Conservation (phyloP, 441 rosid species). For the Iberis amara region DNA sequence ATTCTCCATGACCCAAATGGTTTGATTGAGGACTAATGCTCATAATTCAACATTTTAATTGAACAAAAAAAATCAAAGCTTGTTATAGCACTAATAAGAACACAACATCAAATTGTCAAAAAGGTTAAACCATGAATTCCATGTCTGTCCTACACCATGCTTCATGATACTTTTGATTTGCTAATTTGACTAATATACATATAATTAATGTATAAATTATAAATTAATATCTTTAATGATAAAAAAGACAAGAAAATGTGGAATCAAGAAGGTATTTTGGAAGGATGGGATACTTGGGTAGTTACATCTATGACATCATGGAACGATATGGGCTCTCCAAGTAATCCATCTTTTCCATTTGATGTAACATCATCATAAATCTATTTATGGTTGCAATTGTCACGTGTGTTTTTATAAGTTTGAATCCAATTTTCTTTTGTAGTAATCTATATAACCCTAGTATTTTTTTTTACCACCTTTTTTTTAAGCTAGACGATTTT, state of each 20-base stretch:
- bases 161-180: conserved; percentile 10
- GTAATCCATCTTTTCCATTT: conserved; percentile 21
- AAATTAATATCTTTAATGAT: background rate
- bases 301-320: conserved; percentile 66
- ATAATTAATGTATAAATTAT: background rate
- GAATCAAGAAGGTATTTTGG: conserved; percentile 15
- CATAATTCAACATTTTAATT: conserved; percentile 18
- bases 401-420: conserved; percentile 19
- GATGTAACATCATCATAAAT: conserved; percentile 28
- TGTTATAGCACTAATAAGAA: conserved; percentile 20
- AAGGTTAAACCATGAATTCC: conserved; percentile 25
- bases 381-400: conserved; percentile 1
- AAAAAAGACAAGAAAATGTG: background rate
- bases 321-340: conserved; percentile 33
- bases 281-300: conserved; percentile 42
- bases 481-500: too few species aligned
- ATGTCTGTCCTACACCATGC: conserved; percentile 32
- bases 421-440: background rate
- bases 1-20: background rate
- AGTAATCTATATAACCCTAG: background rate
- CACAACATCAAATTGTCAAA: conserved; percentile 26
- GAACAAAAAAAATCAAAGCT: conserved; percentile 5
- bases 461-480: too few species aligned
- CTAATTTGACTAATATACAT: background rate
- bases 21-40: conserved; percentile 19